Evolutionary conservation across 2,329 filamentous ascomycete genomes (phyloP), one percentile per base, ranked within the genome.

Genomic region (Nemania sp.): DNA sequence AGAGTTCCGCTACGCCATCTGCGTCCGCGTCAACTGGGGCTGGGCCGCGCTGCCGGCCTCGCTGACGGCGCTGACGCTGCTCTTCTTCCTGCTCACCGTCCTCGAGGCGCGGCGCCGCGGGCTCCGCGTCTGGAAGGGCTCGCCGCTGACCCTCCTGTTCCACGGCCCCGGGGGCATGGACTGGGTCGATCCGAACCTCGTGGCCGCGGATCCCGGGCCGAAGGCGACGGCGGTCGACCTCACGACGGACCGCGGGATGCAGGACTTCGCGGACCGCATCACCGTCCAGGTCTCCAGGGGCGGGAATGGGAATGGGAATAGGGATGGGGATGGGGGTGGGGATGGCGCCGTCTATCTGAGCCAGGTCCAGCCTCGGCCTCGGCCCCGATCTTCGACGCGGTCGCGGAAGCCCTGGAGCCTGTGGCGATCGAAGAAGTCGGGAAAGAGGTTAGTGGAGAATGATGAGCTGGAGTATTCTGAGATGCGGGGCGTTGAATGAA

Each of bases 1-100:
- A 37, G 50, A 48, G 9, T 54, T 20, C 18, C 50, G 54, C 35
- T 39, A 43, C 17, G 43, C 57, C 17, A 53, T 55, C 17, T 59
- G 57, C 13, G 17, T 59, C 13, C 34, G 50, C 34, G 57, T 59
- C 21, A 49, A 49, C 15, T 59, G 57, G 57, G 13, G 32, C 15
- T 59, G 49, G 57, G 49, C 55, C 21, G 43, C 32, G 13, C 29
- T 59, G 7, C 43, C 46, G 1, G 57, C 57, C 11, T 15, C n/a
- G n/a, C 13, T 59, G n/a, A 52, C 42, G 9, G 56, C 32, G 2
- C 34, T 59, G n/a, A 48, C 35, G 39, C 34, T 54, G 5, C 6
- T 48, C n/a, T 49, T 55, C 50, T 49, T 55, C 35, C 34, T 54
- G 1, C 32, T 59, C 37, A 46, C 39, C 2, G 45, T 49, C 10